Conservation (phyloP, 306 rosid species). For the Gynostemma pentaphyllum region DNA sequence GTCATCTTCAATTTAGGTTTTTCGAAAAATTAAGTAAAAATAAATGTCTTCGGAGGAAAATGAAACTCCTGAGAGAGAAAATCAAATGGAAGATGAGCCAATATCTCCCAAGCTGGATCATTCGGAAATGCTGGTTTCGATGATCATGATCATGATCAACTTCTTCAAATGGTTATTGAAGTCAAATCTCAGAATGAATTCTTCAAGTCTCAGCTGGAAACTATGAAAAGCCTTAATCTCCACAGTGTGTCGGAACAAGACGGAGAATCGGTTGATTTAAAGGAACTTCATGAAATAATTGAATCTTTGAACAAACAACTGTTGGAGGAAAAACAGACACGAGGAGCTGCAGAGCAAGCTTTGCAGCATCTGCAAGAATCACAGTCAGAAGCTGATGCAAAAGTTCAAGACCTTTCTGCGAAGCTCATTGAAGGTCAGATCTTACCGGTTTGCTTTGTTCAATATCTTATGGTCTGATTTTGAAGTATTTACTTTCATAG, state of each 20-base stretch:
- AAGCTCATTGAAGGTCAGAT: conserved; percentile 79
- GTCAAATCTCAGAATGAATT: conserved; percentile 67
- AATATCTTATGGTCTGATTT: background rate
- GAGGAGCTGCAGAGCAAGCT: conserved; percentile 79
- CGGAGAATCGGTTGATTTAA: conserved; percentile 27
- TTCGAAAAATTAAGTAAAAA: conserved; percentile 8
- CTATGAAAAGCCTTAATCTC: conserved; percentile 16
- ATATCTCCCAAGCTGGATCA: conserved; percentile 18
- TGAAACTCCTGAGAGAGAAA: conserved; percentile 25
- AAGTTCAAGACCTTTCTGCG: conserved; percentile 58
- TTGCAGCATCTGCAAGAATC: conserved; percentile 64
- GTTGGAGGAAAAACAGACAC: conserved; percentile 67
- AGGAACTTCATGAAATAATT: conserved; percentile 43
- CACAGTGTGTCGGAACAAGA: conserved; percentile 21
- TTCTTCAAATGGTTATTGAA: conserved; percentile 55
- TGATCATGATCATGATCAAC: conserved; percentile 45
- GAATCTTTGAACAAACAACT: conserved; percentile 49
- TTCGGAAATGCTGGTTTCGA: conserved; percentile 26
- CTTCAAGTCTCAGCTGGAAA: conserved; percentile 72
- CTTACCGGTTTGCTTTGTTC: background rate
- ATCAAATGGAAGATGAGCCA: conserved; percentile 23
- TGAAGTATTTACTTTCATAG: background rate
- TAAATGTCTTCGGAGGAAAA: conserved; percentile 32
- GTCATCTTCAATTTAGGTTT: background rate
- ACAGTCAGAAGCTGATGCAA: conserved; percentile 69